Conservation (phyloP, 495 filamentous ascomycete genomes). For the Penicillium arizonense region DNA sequence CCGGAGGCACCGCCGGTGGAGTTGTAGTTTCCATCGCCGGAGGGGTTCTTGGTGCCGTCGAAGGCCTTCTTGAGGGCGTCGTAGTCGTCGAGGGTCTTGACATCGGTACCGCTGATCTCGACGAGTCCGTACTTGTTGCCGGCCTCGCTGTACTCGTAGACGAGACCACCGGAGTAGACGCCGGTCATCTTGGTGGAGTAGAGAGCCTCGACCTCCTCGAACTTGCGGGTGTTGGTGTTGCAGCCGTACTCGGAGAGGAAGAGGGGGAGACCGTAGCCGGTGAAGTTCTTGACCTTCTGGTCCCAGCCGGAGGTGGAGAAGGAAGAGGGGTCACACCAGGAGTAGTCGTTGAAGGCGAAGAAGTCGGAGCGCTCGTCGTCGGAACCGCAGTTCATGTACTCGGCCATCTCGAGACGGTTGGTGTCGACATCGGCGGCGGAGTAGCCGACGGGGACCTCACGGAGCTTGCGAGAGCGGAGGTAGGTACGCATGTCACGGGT, state of each 20-base stretch:
- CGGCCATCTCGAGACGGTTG: constrained; percentile 84
- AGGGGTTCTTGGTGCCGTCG: constrained; percentile 58
- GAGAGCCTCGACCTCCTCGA: constrained; percentile 74
- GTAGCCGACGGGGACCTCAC: constrained; percentile 87
- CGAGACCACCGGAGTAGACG: constrained; percentile 93
- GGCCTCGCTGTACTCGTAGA: constrained; percentile 93
- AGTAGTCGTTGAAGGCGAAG: constrained; percentile 98
- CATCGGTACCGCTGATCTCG: constrained; percentile 55
- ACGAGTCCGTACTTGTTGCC: constrained; percentile 75
- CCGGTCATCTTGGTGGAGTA: constrained; percentile 82
- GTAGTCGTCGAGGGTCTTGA: constrained; percentile 63
- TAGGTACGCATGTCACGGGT: constrained; percentile 91
- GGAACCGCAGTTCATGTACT: constrained; percentile 93
- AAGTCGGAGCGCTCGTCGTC: constrained; percentile 88
- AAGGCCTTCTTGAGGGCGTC: constrained; percentile 64
- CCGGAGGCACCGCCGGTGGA: constrained; percentile 57
- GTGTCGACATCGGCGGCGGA: constrained; percentile 78
- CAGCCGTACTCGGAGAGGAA: constrained; percentile 97
- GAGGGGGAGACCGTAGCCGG: constrained; percentile 84
- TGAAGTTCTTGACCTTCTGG: constrained; percentile 88
- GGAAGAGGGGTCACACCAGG: constrained; percentile 86
- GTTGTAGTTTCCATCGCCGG: constrained; percentile 76
- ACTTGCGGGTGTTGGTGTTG: constrained; percentile 74
- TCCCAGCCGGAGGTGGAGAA: constrained; percentile 80
- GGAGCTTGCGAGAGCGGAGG: constrained; percentile 69